phyloP scores from a whole-genome alignment of 768 basidiomycete genomes.

The Russula virescens region DNA sequence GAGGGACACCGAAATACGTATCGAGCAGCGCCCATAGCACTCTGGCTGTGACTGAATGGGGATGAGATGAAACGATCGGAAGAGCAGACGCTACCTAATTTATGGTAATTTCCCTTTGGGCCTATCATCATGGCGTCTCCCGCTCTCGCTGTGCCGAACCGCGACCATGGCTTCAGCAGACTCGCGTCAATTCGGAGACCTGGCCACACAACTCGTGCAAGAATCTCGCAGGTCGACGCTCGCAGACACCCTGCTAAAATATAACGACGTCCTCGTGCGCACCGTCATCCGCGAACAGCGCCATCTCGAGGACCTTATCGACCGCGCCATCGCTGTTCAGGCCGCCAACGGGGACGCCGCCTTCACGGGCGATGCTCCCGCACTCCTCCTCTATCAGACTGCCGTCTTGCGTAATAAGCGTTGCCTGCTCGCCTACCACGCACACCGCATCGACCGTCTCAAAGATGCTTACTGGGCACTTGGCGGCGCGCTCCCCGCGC shows the following conservation, averaged over 20 bases:
- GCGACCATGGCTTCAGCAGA: conserved; percentile 35
- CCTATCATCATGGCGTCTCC: too few relatives aligned
- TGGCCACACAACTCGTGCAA: conserved; percentile 79
- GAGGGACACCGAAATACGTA: too few relatives aligned
- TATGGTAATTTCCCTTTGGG: too few relatives aligned
- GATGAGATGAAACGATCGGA: too few relatives aligned
- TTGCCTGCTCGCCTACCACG: conserved; percentile 91
- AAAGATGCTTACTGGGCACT: conserved; percentile 86
- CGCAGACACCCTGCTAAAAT: conserved; percentile 81
- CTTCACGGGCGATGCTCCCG: conserved; percentile 44
- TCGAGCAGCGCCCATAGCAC: too few relatives aligned
- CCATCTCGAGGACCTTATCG: conserved; percentile 60
- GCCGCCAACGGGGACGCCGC: conserved; percentile 33
- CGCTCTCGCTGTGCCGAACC: too few relatives aligned
- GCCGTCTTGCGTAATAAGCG: conserved; percentile 90
- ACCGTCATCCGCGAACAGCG: conserved; percentile 87
- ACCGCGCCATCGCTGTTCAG: conserved; percentile 34
- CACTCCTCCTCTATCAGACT: conserved; percentile 81
- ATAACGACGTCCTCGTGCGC: conserved; percentile 85
- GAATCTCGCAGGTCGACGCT: conserved; percentile 83
- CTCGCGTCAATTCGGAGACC: conserved; percentile 71
- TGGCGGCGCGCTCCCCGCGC: conserved; percentile 80
- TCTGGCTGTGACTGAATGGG: too few relatives aligned
- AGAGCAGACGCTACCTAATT: too few relatives aligned
- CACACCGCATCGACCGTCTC: conserved; percentile 77